Evolutionary conservation across 2,329 filamentous ascomycete genomes (phyloP).

Genomic region (Alternaria novae-zelandiae): DNA sequence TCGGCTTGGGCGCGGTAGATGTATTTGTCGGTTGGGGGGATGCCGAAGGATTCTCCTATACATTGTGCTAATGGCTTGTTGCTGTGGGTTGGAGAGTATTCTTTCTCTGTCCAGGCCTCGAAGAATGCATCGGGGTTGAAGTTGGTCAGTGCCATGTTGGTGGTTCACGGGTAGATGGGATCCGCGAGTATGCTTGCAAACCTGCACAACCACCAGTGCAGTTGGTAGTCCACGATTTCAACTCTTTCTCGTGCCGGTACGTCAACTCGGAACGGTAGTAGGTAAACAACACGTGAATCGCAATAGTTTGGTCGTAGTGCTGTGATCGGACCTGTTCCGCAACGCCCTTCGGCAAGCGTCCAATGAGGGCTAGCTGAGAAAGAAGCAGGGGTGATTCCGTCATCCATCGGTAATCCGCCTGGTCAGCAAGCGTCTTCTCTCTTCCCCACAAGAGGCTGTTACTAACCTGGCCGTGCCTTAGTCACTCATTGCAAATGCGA

Average conservation of each 20-base stretch:
- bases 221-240: not conserved
- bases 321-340: constrained; percentile 5
- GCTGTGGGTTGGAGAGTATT: constrained; percentile 32
- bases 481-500: constrained; percentile 45
- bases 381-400: constrained; percentile 22
- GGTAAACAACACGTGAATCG: constrained; percentile 5
- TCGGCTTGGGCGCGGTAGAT: constrained; percentile 59
- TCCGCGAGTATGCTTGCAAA: not conserved
- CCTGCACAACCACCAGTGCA: not conserved
- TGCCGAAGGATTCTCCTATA: constrained; percentile 56
- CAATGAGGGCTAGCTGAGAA: constrained; percentile 35
- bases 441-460: not conserved
- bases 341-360: constrained; percentile 12
- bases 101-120: constrained; percentile 50
- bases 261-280: constrained; percentile 4
- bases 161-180: not conserved
- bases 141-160: constrained; percentile 30
- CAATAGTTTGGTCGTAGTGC: not conserved
- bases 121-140: constrained; percentile 58
- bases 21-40: constrained; percentile 55
- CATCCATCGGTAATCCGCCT: constrained; percentile 42
- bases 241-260: constrained; percentile 3
- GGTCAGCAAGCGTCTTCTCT: not conserved
- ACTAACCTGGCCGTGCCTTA: constrained; percentile 32
- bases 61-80: constrained; percentile 50